Evolutionary conservation across 2,329 filamentous ascomycete species (phyloP), one percentile per base, ranked within the genome.

Genomic region (Talaromyces funiculosus): DNA sequence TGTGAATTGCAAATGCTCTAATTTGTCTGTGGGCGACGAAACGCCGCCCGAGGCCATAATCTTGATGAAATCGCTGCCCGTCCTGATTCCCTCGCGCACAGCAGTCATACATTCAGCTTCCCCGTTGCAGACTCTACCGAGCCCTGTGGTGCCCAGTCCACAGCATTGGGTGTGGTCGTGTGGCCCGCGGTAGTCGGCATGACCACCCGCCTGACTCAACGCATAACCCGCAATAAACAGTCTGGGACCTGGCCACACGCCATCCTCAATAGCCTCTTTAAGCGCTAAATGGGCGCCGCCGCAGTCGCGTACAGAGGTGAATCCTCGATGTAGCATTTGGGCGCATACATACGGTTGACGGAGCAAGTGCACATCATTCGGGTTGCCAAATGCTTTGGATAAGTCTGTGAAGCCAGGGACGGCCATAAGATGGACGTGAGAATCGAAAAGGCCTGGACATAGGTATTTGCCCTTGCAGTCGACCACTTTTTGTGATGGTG

Each of bases 11-110:
- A 81, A 70, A 65, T 80, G 77, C 7, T 80, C 77, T 10, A 86
- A 72, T 40, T 72, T 72, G 66, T 86, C 84, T 0, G 82, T 84
- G 0, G 82, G 82, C 10, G 77, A 81, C 0, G 80, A 77, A 1
- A 86, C 83, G 8, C 84, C 84, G 1, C 84, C 84, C 4, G 78
- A 78, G 0, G 75, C 76, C 82, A 86, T 86, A 63, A 87, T 83
- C 69, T 86, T 86, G 69, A 87, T 79, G 64, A 86, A 86, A 66
- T 86, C 82, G 0, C 82, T 81, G 1, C 84, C 84, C 8, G 72
- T 75, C 2, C 84, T 75, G 0, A 87, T 68, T 67, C 86, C 80
- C 56, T 85, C 82, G 2, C 84, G 75, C 0, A 80, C 77, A 7
- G 74, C 79, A 20, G 77, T 76, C 43, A 83, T 73, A 63, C 83